Evolutionary conservation across 1,139 yeast species (phyloP), one percentile per base, ranked within the genome.

Genomic region (Suhomyces bolitotheri): DNA sequence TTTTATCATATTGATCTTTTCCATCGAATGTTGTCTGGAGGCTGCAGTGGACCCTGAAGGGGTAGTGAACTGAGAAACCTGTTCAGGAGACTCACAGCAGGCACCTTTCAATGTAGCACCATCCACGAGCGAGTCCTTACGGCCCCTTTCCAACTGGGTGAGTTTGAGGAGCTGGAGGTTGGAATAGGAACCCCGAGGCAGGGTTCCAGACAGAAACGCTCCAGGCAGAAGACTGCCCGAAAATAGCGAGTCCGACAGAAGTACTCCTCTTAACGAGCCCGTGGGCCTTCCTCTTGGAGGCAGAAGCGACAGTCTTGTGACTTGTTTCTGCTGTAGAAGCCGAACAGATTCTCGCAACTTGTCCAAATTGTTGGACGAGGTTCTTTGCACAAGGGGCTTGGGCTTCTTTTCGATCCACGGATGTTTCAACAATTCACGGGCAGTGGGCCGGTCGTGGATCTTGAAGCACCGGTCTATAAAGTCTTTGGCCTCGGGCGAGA

Each of bases 381-480:
- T 7, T 11, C 31, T 16, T 3, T 17, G 3, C 3, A 27, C 12
- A n/a, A n/a, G n/a, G n/a, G n/a, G n/a, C 5, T n/a, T 8, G 2
- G 29, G 32, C 5, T 2, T 6, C n/a, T 5, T 15, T 5, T 27
- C 24, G 7, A 76, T 46, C 46, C 78, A 79, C 3, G 78, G 74
- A 53, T 80, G 87, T 2, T 51, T 40, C 34, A 69, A 52, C 22
- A 80, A 68, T 26, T 73, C 68, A 1, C 51, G 56, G 0, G 80
- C 74, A 0, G 76, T 65, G 16, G 75, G 64, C 35, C 92, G 65
- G 36, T 64, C 51, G 0, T 41, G 43, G 4, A 70, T 54, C 7
- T 50, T 55, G 41, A 84, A 74, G 51, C 92, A 84, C 21, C 57
- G 50, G n/a, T 60, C 50, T 16, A 84, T 66, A 48, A 84, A 82